Conservation (phyloP, 805 yeast species). For the Ogataea pilisensis region DNA sequence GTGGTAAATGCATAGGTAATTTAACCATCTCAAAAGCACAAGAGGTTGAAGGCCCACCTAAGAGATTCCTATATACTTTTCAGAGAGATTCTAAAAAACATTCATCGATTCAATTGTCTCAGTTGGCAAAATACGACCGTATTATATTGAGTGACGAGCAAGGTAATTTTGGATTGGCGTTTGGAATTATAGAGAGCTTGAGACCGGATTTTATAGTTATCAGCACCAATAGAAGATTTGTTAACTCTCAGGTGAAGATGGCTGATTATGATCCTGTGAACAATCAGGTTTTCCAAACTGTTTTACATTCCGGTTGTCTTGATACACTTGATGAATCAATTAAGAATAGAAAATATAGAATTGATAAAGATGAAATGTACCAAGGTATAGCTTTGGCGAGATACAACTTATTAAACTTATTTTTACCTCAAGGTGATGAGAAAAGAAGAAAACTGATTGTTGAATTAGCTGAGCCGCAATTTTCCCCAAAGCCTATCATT, state of each 20-base stretch:
- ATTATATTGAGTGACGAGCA: conserved; percentile 73
- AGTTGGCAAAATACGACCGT: conserved; percentile 54
- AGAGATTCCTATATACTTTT: conserved; percentile 45
- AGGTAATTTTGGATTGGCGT: conserved; percentile 72
- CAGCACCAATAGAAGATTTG: conserved; percentile 50
- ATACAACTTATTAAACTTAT: conserved; percentile 67
- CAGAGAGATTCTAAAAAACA: conserved; percentile 28
- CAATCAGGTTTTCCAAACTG: conserved; percentile 52
- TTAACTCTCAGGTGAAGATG: conserved; percentile 34
- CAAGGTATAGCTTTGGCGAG: conserved; percentile 75
- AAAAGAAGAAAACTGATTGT: conserved; percentile 47
- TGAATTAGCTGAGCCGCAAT: conserved; percentile 47
- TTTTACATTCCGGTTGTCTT: conserved; percentile 28
- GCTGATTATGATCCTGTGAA: conserved; percentile 38
- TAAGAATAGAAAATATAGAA: conserved; percentile 41
- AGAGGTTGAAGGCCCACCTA: conserved; percentile 18
- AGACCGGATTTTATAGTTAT: conserved; percentile 42
- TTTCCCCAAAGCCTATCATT: conserved; percentile 22
- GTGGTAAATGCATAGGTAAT: conserved; percentile 56
- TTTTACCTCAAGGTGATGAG: conserved; percentile 44
- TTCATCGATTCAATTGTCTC: conserved; percentile 35
- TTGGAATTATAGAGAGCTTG: conserved; percentile 51
- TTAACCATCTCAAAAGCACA: conserved; percentile 37
- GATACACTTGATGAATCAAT: conserved; percentile 11
- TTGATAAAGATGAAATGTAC: conserved; percentile 77